Base-by-base conservation (phyloP, 176 grass and related monocot genomes). In the Oryza australiensis region DNA sequence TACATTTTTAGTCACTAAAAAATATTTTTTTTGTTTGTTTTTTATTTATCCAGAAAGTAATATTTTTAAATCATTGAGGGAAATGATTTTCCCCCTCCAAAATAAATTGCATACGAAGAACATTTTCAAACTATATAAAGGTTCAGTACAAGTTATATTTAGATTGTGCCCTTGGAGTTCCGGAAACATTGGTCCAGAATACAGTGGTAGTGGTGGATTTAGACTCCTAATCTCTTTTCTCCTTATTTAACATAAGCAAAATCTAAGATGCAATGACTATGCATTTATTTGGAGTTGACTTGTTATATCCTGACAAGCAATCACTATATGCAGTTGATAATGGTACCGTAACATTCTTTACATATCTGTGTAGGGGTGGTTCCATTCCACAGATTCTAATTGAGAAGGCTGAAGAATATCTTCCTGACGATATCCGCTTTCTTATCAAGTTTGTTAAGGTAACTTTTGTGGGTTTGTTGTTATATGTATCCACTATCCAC, bases 351-450 rank as follows among this genome's bases (percentile, higher is more conserved):
- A 65, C 68, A 81, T 57, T 62, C 18, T 77, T 23, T 73, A 23
- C 70, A 4, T 86, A 26, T 73, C 29, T 33, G n/a, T 70, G 5
- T 84, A 98, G 96, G 96, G 90, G 90, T 30, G 71, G 78, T 59
- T 90, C 93, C 10, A 75, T 99, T 84, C 93, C 96, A 77, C 62
- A 64, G 70, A 62, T 84, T 88, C 77, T 99, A 81, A 57, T 99
- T 76, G 87, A 95, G 68, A 91, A 95, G 53, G 91, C 82, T 83
- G 91, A 90, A 88, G 93, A 84, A 78, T 99, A 93, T 87, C 88
- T 99, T 71, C 96, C 96, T 64, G 37, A 63, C 12, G 77, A 95
- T 84, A 75, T 90, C 26, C 27, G 16, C 0, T 73, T 82, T 77
- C 76, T 99, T 33, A 76, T 99, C 27, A 90, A 90, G 67, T 84